Evolutionary conservation across 1,284 basidiomycete genomes (phyloP).

Genomic region (Cutaneotrichosporon cavernicola): DNA sequence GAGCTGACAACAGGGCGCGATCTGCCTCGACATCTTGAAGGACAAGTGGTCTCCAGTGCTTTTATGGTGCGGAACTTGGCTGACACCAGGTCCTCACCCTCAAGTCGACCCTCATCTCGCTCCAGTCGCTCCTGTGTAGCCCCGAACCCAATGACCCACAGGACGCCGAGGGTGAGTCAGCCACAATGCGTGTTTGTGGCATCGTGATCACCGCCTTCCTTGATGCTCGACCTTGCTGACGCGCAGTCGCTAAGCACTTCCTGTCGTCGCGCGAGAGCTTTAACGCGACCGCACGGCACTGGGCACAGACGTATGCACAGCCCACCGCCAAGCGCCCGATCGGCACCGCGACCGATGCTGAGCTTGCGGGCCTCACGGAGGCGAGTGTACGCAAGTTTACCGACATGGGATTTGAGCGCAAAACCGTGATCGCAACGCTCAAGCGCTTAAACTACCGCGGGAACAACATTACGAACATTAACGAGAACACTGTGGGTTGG

Average conservation of each 20-base stretch:
- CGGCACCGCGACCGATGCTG: slow-evolving; percentile 39
- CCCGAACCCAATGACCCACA: slow-evolving; percentile 97
- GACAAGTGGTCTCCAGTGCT: slow-evolving; percentile 70
- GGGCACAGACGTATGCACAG: slow-evolving; percentile 86
- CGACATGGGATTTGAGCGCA: slow-evolving; percentile 55
- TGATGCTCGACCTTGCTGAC: slow-evolving; percentile 5
- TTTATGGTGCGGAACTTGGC: background rate
- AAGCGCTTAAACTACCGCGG: slow-evolving; percentile 87
- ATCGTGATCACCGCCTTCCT: background rate
- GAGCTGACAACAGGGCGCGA: slow-evolving; percentile 48
- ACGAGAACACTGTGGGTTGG: slow-evolving; percentile 43
- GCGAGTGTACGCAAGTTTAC: slow-evolving; percentile 56
- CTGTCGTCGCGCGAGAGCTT: slow-evolving; percentile 82
- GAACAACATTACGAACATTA: slow-evolving; percentile 49
- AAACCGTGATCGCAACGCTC: slow-evolving; percentile 71
- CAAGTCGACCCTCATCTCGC: slow-evolving; percentile 92
- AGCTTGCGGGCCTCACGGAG: slow-evolving; percentile 56
- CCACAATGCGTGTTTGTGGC: background rate
- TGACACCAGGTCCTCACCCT: slow-evolving; percentile 71
- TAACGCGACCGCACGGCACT: slow-evolving; percentile 88
- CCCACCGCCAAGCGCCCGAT: slow-evolving; percentile 50
- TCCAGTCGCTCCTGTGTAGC: slow-evolving; percentile 91
- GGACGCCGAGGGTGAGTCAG: slow-evolving; percentile 71
- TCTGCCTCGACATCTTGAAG: slow-evolving; percentile 68
- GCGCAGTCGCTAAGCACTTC: slow-evolving; percentile 85